Evolutionary conservation across 495 filamentous ascomycete genomes (phyloP).

Genomic region (Cercophora samala): DNA sequence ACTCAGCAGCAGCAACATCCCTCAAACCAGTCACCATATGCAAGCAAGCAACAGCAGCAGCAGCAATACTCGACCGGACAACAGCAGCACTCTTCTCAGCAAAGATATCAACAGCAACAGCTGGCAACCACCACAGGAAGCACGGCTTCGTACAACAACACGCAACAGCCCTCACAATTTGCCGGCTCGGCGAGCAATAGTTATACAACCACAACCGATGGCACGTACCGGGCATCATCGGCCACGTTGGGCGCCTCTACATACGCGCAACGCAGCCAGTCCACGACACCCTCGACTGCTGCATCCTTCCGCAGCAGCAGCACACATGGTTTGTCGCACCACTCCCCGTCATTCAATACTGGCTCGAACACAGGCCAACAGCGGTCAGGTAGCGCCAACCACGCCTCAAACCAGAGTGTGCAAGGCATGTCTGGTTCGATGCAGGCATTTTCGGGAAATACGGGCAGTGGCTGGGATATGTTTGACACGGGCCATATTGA

Average conservation of each 20-base stretch:
- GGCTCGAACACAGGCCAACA: slow-evolving; percentile 21
- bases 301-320: slow-evolving; percentile 33
- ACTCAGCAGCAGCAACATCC: slow-evolving; percentile 24
- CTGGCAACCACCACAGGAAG: slow-evolving; percentile 36
- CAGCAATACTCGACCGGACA: slow-evolving; percentile 27
- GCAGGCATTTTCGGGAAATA: slow-evolving; percentile 23
- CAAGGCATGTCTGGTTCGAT: slow-evolving; percentile 27
- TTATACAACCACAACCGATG: slow-evolving; percentile 34
- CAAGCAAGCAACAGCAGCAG: slow-evolving; percentile 27
- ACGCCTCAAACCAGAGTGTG: slow-evolving; percentile 25
- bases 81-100: slow-evolving; percentile 30
- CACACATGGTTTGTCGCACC: slow-evolving; percentile 36
- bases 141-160: slow-evolving; percentile 36
- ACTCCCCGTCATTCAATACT: slow-evolving; percentile 37
- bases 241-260: slow-evolving; percentile 26
- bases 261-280: slow-evolving; percentile 40
- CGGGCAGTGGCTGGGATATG: slow-evolving; percentile 33
- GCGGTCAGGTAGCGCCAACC: slow-evolving; percentile 23
- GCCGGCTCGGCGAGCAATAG: slow-evolving; percentile 36
- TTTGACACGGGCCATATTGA: slow-evolving; percentile 42
- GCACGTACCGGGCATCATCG: slow-evolving; percentile 39
- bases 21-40: slow-evolving; percentile 26
- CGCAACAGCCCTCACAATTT: slow-evolving; percentile 46
- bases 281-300: slow-evolving; percentile 36
- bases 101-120: slow-evolving; percentile 42